Percentiles rank a stretch among this genome's conserved stretches.
These are phyloP conservation scores for Quercus lobata DNA, from an alignment of 331 rosid species.

Conservation along the genomic window DNA sequence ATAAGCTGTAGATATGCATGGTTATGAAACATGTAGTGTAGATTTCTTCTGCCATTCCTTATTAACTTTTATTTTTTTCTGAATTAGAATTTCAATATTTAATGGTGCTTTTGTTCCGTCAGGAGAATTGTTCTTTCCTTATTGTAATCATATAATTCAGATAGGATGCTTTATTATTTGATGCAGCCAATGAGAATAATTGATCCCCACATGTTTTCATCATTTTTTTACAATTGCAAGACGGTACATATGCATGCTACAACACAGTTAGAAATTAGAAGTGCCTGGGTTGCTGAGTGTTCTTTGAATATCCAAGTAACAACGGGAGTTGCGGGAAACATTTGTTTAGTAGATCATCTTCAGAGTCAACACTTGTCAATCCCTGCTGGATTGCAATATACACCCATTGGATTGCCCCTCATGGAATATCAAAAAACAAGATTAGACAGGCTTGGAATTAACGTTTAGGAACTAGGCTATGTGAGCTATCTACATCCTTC, in stretches of 20 bases:
- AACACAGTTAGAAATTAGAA: constrained; percentile 69
- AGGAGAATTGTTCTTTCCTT: constrained; percentile 9
- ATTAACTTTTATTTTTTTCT: background rate
- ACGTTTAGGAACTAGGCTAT: background rate
- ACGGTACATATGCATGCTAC: constrained; percentile 71
- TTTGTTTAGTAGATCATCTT: constrained; percentile 5
- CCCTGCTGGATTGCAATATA: constrained; percentile 66
- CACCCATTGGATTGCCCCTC: constrained; percentile 9
- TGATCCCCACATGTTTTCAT: constrained; percentile 51
- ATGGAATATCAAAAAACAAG: background rate
- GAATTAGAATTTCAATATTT: background rate
- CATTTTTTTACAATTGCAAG: constrained; percentile 44
- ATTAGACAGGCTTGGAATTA: background rate
- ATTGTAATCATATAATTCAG: background rate
- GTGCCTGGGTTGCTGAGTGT: constrained; percentile 66
- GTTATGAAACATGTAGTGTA: background rate
- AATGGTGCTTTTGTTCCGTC: constrained; percentile 10
- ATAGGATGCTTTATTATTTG: constrained; percentile 20
- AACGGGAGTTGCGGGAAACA: constrained; percentile 59
- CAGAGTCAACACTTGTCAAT: constrained; percentile 38
- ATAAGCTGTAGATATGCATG: background rate
- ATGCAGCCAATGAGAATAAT: constrained; percentile 91
- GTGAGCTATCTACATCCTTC: too few species aligned
- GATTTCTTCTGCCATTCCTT: background rate
- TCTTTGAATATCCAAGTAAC: constrained; percentile 75